Percentiles rank a stretch among this genome's conserved stretches.
Evolutionary conservation across 768 basidiomycete genomes (phyloP).

Genomic region (Mycena chlorophos): DNA sequence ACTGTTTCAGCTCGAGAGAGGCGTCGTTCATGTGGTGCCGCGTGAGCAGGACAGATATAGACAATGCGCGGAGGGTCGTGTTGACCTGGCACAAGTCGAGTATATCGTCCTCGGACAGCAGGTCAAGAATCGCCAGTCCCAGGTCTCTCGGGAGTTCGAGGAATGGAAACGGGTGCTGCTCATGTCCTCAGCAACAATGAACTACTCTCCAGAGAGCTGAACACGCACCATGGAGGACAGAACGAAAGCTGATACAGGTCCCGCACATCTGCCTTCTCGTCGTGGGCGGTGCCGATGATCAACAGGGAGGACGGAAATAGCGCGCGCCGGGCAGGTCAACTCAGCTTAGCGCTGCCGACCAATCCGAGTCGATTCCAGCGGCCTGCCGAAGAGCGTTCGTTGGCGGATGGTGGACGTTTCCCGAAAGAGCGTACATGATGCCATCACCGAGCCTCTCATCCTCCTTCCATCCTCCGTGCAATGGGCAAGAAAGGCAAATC

Average conservation of each 20-base stretch:
- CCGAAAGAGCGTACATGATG: neutral
- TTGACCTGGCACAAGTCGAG: neutral
- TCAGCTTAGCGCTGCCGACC: too few relatives aligned
- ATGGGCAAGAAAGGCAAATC: constrained; percentile 20
- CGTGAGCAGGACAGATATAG: neutral
- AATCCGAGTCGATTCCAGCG: too few relatives aligned
- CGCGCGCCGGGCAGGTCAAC: too few relatives aligned
- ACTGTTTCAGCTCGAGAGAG: neutral
- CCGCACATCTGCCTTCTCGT: too few relatives aligned
- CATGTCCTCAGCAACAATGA: too few relatives aligned
- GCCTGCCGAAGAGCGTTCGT: too few relatives aligned
- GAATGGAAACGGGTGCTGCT: too few relatives aligned
- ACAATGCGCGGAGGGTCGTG: neutral
- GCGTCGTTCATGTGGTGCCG: neutral
- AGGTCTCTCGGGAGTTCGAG: neutral
- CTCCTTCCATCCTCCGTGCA: neutral
- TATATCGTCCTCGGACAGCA: neutral
- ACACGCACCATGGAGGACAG: too few relatives aligned
- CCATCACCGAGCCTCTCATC: constrained; percentile 4
- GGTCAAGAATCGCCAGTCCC: neutral
- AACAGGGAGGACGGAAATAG: too few relatives aligned
- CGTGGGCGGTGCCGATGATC: too few relatives aligned
- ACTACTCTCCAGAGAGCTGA: too few relatives aligned
- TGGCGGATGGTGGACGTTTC: neutral
- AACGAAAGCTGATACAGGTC: too few relatives aligned